Conservation (phyloP, 2,329 filamentous ascomycete species). For the Hymenoscyphus fructigenus region DNA sequence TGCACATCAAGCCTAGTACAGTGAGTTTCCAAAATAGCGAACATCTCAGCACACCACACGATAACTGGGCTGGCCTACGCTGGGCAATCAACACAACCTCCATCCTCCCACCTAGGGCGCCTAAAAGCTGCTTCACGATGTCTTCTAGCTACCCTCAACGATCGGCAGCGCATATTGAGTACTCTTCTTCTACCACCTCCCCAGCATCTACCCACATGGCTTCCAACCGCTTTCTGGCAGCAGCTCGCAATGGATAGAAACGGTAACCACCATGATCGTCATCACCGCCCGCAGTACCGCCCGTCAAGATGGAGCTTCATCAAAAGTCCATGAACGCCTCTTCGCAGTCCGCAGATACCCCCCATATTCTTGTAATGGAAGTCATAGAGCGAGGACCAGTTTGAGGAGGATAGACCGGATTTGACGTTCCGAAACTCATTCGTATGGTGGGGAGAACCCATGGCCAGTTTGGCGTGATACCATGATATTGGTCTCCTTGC, state of each 20-base stretch:
- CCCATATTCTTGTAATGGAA: background rate
- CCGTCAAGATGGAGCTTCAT: background rate
- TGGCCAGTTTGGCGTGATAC: background rate
- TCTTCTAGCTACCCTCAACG: background rate
- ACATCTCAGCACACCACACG: slow-evolving; percentile 3
- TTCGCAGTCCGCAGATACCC: background rate
- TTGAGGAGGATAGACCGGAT: background rate
- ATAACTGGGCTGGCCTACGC: background rate
- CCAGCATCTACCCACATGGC: background rate
- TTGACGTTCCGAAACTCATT: background rate
- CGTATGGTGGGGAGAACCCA: background rate
- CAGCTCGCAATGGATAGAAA: background rate
- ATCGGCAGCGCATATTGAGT: background rate
- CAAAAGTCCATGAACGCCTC: background rate
- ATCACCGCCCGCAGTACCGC: background rate
- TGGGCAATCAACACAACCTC: background rate
- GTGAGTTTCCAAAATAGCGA: background rate
- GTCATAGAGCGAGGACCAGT: background rate
- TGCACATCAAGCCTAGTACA: no score
- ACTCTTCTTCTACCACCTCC: background rate
- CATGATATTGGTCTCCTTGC: background rate
- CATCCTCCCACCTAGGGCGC: background rate
- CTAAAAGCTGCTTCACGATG: background rate
- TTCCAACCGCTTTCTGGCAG: background rate
- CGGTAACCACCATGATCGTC: slow-evolving; percentile 1